Evolutionary conservation across 257 asterid genomes (phyloP).

Genomic region (Nemophila menziesii): DNA sequence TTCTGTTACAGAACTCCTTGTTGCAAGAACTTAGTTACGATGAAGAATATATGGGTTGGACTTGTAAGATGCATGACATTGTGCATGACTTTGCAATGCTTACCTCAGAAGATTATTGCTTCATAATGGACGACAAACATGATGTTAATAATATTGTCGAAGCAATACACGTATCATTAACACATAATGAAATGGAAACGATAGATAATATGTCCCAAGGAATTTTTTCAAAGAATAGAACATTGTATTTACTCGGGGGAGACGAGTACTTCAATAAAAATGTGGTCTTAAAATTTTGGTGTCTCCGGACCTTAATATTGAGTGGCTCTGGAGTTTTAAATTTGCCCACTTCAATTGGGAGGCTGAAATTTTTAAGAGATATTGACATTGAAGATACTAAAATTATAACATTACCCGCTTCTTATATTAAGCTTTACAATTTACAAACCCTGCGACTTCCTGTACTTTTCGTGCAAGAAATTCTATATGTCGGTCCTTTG

Average conservation of each 20-base stretch:
- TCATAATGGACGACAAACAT: neutral
- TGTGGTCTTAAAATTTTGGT: neutral
- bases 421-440: conserved; percentile 15
- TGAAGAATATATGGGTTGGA: neutral
- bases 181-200: neutral
- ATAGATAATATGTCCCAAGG: neutral
- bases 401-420: conserved; percentile 6
- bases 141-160: neutral
- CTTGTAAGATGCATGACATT: conserved; percentile 10
- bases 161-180: neutral
- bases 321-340: neutral
- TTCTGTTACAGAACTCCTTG: conserved; percentile 3
- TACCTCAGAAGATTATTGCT: neutral
- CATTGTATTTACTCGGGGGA: neutral
- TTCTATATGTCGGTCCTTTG: neutral
- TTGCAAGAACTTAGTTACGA: conserved; percentile 4
- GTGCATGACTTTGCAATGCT: conserved; percentile 10
- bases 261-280: neutral
- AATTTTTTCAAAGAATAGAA: neutral
- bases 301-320: neutral
- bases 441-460: conserved; percentile 13
- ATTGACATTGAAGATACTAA: conserved; percentile 7
- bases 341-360: conserved; percentile 1
- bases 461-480: conserved; percentile 5
- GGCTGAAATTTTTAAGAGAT: conserved; percentile 18